A percentile compares a stretch with the other conserved stretches of the same genome.
These are phyloP conservation scores for Leptomonas pyrrhocoris DNA, from an alignment of 208 protist species.

Conservation along the genomic window DNA sequence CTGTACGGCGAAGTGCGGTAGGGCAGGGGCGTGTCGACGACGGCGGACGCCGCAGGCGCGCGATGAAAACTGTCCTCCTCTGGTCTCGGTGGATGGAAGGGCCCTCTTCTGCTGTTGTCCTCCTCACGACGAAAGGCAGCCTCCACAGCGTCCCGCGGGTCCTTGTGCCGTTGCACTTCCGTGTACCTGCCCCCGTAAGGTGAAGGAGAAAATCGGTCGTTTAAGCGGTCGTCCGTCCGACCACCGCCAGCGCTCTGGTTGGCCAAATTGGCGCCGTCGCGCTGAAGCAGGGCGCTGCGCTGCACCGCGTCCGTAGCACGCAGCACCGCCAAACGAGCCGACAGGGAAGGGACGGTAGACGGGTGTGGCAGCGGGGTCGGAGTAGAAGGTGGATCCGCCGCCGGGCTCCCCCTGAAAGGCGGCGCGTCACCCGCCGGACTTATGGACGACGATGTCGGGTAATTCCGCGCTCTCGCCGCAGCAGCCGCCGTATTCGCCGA, in stretches of 20 bases:
- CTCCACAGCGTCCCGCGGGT: too few species aligned
- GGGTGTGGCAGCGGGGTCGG: conserved; percentile 2
- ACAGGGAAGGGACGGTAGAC: conserved; percentile 18
- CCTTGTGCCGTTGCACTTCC: too few species aligned
- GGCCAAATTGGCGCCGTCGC: neutral
- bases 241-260: neutral
- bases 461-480: neutral
- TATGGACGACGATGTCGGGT: neutral
- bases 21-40: neutral
- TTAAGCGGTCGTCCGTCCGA: neutral
- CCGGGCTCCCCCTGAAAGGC: neutral
- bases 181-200: too few species aligned
- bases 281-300: conserved; percentile 1
- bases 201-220: neutral
- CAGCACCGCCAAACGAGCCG: conserved; percentile 27
- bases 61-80: too few species aligned
- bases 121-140: too few species aligned
- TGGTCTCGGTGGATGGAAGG: neutral
- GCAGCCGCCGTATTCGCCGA: neutral
- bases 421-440: neutral
- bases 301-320: conserved; percentile 20
- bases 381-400: neutral
- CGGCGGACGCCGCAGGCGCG: neutral
- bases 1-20: neutral
- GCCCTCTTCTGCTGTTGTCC: neutral